Conservation (phyloP, 805 yeast species). For the Tetrapisispora iriomotensis region DNA sequence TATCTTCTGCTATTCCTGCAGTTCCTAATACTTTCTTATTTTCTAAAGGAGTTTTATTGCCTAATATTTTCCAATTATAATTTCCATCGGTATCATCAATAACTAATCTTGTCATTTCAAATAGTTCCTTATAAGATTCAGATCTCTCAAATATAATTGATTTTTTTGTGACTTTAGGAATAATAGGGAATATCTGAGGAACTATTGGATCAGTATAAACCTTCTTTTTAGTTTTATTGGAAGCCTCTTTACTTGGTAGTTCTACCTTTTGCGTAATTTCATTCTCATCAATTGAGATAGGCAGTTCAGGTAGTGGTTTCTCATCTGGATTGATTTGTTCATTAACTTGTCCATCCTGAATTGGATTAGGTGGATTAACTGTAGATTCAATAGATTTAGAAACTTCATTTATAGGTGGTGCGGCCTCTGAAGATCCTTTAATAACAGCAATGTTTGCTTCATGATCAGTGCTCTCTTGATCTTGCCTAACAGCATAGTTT, state of each 20-base stretch:
- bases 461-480: neutral
- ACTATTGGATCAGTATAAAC: too few relatives aligned
- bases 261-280: too few relatives aligned
- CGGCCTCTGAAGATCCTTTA: neutral
- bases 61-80: slow-evolving; percentile 26
- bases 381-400: too few relatives aligned
- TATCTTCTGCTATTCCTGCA: neutral
- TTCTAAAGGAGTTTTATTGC: slow-evolving; percentile 11
- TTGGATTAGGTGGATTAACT: neutral
- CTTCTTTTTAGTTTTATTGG: neutral
- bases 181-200: slow-evolving; percentile 14
- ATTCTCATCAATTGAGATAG: too few relatives aligned
- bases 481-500: slow-evolving; percentile 9
- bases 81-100: slow-evolving; percentile 27
- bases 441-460: neutral
- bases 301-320: neutral
- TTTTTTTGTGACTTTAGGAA: slow-evolving; percentile 7
- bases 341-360: neutral
- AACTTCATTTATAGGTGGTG: too few relatives aligned
- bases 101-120: slow-evolving; percentile 24
- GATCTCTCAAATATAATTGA: slow-evolving; percentile 17
- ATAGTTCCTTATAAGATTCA: slow-evolving; percentile 24
- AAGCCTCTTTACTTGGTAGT: too few relatives aligned
- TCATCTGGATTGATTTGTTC: too few relatives aligned
- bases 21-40: neutral